Base-by-base conservation (phyloP, 306 rosid genomes). In the Mimosa bimucronata region DNA sequence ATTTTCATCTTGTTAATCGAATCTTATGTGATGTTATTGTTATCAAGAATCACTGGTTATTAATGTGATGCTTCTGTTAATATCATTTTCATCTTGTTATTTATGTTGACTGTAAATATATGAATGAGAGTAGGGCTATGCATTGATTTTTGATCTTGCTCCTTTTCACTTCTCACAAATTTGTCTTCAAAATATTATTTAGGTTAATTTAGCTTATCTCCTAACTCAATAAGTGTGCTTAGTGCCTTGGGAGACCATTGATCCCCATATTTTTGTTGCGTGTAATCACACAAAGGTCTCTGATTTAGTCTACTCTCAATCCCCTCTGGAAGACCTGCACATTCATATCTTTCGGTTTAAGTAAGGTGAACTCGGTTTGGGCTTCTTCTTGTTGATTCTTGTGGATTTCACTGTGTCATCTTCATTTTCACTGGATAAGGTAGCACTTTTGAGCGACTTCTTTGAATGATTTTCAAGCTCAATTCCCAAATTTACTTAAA, bases 1-100 rank as follows among this genome's bases (percentile, higher is more conserved):
- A 66, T 81, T 73, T 14, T 42, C 44, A 19, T 76, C 58, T 25
- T 26, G 14, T 65, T 15, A 40, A 71, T 76, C 57, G 25, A 71
- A 9, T 42, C 12, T 14, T 10, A 14, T 66, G 9, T 37, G 11
- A 38, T 74, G 10, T n/a, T n/a, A n/a, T 19, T 19, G n/a, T 40
- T 7, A 77, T 40, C 10, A 28, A 28, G 12, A 73, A 53, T 11
- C 12, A 4, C 31, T 74, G 2, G n/a, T 69, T 29, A 74, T 78
- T 68, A 41, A 58, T 73, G 23, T 60, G 38, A 34, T 37, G 55
- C 46, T 48, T 85, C 9, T 61, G 57, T 40, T 50, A 61, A 31
- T 3, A 23, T 23, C 42, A 4, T n/a, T n/a, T n/a, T n/a, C n/a
- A n/a, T n/a, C n/a, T 60, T 9, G 52, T 72, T 81, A 23, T 30